phyloP scores from a whole-genome alignment of 129 eudicot genomes.

The Saposhnikovia divaricata region DNA sequence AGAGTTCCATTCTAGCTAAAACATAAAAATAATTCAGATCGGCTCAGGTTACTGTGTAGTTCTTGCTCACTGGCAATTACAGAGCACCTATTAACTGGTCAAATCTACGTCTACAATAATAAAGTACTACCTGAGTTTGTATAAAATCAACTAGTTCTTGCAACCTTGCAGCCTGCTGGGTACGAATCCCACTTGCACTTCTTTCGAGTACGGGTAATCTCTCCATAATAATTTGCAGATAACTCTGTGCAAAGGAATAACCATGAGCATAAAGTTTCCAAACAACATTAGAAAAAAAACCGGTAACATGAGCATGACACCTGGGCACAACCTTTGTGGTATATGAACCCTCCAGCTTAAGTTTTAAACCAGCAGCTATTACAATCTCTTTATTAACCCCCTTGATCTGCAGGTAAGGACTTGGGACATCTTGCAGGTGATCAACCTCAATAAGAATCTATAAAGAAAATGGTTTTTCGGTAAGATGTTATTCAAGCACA shows the following conservation, averaged over 20 bases:
- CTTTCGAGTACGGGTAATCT: constrained; percentile 65
- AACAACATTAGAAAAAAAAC: background rate
- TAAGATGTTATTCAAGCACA: background rate
- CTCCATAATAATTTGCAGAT: constrained; percentile 80
- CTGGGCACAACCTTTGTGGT: constrained; percentile 73
- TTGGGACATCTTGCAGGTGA: constrained; percentile 76
- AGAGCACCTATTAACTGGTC: background rate
- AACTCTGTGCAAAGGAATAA: constrained; percentile 46
- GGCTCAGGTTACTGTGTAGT: background rate
- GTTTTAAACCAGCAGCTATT: constrained; percentile 75
- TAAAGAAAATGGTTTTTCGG: constrained; percentile 13
- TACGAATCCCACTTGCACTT: constrained; percentile 65
- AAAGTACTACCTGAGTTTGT: constrained; percentile 65
- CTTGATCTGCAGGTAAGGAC: constrained; percentile 85
- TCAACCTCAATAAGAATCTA: constrained; percentile 95
- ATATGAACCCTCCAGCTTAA: constrained; percentile 82
- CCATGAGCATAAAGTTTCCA: background rate
- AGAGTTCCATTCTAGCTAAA: background rate
- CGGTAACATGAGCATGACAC: background rate
- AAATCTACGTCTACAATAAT: background rate
- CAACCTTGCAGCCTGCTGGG: constrained; percentile 87
- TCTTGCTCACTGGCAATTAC: background rate
- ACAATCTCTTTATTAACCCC: constrained; percentile 79
- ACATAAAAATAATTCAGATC: background rate
- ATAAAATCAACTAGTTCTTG: constrained; percentile 89